Conservation (phyloP, 1,139 yeast species). For the Geotrichum aggregatum region DNA sequence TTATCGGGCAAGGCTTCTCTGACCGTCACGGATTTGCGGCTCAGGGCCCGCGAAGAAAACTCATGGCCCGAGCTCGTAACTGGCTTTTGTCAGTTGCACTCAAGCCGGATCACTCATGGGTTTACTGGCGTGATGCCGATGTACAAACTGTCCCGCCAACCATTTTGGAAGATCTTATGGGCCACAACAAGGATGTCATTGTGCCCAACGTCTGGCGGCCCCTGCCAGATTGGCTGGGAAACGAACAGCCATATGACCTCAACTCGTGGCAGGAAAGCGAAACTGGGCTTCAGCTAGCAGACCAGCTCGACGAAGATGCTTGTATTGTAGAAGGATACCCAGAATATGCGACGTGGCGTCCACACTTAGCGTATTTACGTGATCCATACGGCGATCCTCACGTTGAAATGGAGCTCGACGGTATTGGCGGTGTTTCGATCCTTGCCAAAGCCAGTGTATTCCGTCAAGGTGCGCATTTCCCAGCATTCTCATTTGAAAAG, state of each 20-base stretch:
- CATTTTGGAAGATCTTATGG: constrained; percentile 61
- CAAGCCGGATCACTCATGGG: constrained; percentile 70
- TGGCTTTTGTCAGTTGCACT: constrained; percentile 62
- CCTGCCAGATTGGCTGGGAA: constrained; percentile 82
- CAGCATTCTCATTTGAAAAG: constrained; percentile 83
- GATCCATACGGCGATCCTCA: constrained; percentile 85
- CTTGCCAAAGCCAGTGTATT: constrained; percentile 76
- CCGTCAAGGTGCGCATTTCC: constrained; percentile 78
- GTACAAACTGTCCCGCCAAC: constrained; percentile 61
- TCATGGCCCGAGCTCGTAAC: constrained; percentile 71
- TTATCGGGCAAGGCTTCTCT: constrained; percentile 76
- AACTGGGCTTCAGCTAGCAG: constrained; percentile 76
- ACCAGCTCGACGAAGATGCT: constrained; percentile 74
- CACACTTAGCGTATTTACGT: constrained; percentile 80
- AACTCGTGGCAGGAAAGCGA: constrained; percentile 89
- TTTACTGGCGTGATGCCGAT: constrained; percentile 76
- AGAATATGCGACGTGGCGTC: constrained; percentile 90
- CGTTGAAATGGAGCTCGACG: constrained; percentile 82
- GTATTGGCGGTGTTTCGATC: constrained; percentile 88
- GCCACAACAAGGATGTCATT: constrained; percentile 59
- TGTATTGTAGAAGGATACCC: constrained; percentile 90
- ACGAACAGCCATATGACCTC: constrained; percentile 84
- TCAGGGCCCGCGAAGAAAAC: constrained; percentile 67
- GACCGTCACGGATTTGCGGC: constrained; percentile 73
- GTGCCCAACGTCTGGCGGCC: constrained; percentile 94